These are phyloP conservation scores for Blastobotrys muscicola DNA, from an alignment of 805 yeast genomes.

Conservation along the genomic window DNA sequence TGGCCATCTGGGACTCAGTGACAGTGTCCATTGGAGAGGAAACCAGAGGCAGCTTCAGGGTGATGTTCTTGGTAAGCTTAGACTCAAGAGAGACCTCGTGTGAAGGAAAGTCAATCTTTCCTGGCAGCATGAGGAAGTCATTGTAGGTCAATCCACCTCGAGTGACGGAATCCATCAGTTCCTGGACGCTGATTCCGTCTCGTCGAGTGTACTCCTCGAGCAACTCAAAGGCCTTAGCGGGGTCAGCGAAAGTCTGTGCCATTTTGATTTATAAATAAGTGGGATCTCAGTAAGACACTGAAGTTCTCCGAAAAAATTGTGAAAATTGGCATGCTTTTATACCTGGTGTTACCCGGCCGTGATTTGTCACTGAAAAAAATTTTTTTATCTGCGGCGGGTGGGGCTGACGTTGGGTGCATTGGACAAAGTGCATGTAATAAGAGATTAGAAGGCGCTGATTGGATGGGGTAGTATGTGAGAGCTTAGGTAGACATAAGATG, in stretches of 20 bases:
- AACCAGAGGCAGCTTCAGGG: conserved; percentile 87
- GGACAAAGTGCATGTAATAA: no score
- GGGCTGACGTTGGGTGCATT: no score
- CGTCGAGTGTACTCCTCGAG: conserved; percentile 54
- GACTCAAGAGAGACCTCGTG: conserved; percentile 69
- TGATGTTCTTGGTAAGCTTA: conserved; percentile 81
- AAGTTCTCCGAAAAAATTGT: no score
- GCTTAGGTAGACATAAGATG: no score
- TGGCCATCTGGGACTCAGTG: conserved; percentile 96
- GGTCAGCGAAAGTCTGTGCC: background rate
- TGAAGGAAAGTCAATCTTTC: conserved; percentile 84
- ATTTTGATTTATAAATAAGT: background rate
- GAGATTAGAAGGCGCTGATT: no score
- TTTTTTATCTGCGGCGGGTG: no score
- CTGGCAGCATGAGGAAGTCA: conserved; percentile 91
- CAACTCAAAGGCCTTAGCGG: conserved; percentile 2
- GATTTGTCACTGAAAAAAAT: no score
- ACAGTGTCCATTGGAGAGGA: conserved; percentile 99
- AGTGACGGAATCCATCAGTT: conserved; percentile 78
- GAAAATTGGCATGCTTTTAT: no score
- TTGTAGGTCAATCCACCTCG: conserved; percentile 98
- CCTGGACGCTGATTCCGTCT: conserved; percentile 79
- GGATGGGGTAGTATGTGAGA: no score
- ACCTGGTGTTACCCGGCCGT: no score
- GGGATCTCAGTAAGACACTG: no score